Evolutionary conservation across 176 grass and related monocot species (phyloP).

Genomic region (Cymbopogon citratus): DNA sequence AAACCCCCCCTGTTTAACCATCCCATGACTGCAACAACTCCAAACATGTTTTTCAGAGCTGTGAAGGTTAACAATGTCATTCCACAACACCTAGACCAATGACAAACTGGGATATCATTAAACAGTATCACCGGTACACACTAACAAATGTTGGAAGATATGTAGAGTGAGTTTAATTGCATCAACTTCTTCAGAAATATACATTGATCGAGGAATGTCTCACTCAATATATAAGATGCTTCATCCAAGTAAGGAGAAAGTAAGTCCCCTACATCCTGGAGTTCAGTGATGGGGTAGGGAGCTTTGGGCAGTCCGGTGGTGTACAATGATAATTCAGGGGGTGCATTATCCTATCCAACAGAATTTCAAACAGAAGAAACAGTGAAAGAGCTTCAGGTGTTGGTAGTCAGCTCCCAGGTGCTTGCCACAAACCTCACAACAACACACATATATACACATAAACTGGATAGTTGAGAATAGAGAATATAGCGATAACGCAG

Average conservation of each 20-base stretch:
- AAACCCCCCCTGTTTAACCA: not conserved
- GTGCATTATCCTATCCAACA: not conserved
- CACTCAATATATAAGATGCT: not conserved
- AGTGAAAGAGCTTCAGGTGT: not conserved
- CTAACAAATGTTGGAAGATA: not conserved
- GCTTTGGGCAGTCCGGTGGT: not conserved
- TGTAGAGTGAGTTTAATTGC: not conserved
- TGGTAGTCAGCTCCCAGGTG: not conserved
- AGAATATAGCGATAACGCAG: too few species aligned
- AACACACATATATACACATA: too few species aligned
- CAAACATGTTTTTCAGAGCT: not conserved
- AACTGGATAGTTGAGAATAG: too few species aligned
- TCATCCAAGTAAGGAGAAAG: not conserved
- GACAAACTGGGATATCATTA: not conserved
- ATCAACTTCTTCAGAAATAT: not conserved
- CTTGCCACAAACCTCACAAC: too few species aligned
- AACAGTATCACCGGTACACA: not conserved
- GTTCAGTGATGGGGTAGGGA: not conserved
- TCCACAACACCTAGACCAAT: not conserved
- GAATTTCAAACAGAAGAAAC: not conserved
- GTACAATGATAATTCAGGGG: not conserved
- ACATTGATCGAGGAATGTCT: not conserved
- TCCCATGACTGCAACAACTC: not conserved
- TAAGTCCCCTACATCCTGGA: not conserved
- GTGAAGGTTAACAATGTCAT: not conserved